Evolutionary conservation across 345 rosid genomes (phyloP).

Genomic region (Adansonia digitata): DNA sequence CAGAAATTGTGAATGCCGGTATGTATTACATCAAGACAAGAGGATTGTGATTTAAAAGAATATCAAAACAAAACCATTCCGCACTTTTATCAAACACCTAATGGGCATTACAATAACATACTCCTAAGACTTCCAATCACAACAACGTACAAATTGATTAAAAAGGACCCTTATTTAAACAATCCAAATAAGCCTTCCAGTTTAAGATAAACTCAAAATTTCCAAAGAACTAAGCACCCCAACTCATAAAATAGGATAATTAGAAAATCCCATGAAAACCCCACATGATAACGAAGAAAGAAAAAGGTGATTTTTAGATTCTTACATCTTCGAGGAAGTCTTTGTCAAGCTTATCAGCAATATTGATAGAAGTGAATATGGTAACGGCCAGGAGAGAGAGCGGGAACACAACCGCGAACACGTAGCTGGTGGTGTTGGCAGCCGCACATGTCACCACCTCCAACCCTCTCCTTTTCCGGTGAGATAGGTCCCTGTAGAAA

Average conservation of each 20-base stretch:
- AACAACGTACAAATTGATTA: neutral
- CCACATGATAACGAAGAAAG: neutral
- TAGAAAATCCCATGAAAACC: neutral
- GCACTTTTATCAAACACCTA: conserved; percentile 10
- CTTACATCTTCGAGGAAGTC: conserved; percentile 73
- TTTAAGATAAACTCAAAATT: neutral
- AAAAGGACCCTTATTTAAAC: neutral
- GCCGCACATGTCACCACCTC: conserved; percentile 59
- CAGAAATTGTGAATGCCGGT: neutral
- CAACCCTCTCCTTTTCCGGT: conserved; percentile 28
- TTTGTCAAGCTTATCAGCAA: conserved; percentile 67
- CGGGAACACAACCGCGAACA: conserved; percentile 64
- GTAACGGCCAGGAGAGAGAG: conserved; percentile 65
- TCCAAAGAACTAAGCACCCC: neutral
- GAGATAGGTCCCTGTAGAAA: conserved; percentile 14
- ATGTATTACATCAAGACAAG: neutral
- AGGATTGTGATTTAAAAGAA: neutral
- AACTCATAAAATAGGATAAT: neutral
- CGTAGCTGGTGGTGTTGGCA: conserved; percentile 50
- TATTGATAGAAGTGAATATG: conserved; percentile 50
- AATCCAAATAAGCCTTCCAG: neutral
- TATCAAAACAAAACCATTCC: neutral
- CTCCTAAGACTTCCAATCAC: neutral
- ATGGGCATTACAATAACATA: neutral
- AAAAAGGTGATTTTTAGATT: neutral